Evolutionary conservation across 805 yeast genomes (phyloP).

Genomic region (Starmerella apis): DNA sequence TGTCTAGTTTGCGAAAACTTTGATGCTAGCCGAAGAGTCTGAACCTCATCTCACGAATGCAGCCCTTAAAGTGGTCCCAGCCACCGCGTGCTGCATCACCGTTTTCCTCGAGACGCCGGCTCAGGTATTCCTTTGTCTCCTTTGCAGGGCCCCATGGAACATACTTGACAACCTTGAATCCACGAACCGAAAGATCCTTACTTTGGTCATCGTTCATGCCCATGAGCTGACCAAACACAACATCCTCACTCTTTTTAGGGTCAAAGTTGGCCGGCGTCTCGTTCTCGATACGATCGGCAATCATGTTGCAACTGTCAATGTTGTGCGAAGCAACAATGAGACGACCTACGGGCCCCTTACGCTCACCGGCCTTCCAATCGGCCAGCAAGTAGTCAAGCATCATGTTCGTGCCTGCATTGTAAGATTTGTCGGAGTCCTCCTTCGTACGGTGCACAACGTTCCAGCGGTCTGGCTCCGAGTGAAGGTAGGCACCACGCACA

Average conservation of each 20-base stretch:
- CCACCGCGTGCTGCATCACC: constrained; percentile 49
- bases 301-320: constrained; percentile 60
- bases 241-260: constrained; percentile 31
- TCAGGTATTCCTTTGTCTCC: constrained; percentile 81
- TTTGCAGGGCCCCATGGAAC: constrained; percentile 97
- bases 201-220: constrained; percentile 95
- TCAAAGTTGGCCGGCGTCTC: constrained; percentile 28
- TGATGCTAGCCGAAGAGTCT: constrained; percentile 5
- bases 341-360: constrained; percentile 40
- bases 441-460: constrained; percentile 64
- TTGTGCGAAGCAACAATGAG: constrained; percentile 89
- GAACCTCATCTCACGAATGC: constrained; percentile 21
- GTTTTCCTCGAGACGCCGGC: constrained; percentile 87
- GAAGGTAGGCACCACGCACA: constrained; percentile 93
- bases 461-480: constrained; percentile 65
- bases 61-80: constrained; percentile 24
- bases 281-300: constrained; percentile 44
- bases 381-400: constrained; percentile 50
- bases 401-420: constrained; percentile 55
- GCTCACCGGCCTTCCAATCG: constrained; percentile 37
- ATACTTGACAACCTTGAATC: constrained; percentile 74
- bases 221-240: constrained; percentile 77
- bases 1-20: not conserved
- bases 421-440: constrained; percentile 66
- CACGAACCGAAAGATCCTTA: constrained; percentile 53